Evolutionary conservation across 2,329 filamentous ascomycete species (phyloP).

Genomic region (Penicillium sp.): DNA sequence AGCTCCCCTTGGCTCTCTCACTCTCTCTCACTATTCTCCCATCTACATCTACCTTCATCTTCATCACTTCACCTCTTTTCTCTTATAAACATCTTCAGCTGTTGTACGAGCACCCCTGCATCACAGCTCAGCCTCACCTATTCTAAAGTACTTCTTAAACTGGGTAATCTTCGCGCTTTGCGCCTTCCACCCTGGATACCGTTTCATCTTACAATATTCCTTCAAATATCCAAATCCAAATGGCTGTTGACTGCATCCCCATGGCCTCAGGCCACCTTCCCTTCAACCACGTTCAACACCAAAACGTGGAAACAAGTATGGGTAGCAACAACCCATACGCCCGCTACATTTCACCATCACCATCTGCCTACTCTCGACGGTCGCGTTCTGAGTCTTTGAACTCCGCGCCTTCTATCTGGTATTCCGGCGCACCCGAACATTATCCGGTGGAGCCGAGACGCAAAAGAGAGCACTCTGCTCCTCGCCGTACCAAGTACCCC

Average conservation of each 20-base stretch:
- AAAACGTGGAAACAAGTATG: slow-evolving; percentile 5
- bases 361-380: slow-evolving; percentile 14
- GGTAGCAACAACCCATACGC: slow-evolving; percentile 29
- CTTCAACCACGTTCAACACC: slow-evolving; percentile 11
- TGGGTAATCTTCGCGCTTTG: slow-evolving; percentile 8
- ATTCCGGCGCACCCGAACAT: slow-evolving; percentile 26
- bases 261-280: slow-evolving; percentile 25
- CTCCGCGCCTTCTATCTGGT: slow-evolving; percentile 23
- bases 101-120: slow-evolving; percentile 13
- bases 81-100: neutral
- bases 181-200: neutral
- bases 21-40: neutral
- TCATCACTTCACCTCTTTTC: neutral
- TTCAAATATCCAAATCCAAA: neutral
- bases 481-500: slow-evolving; percentile 16
- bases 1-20: neutral
- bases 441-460: slow-evolving; percentile 25
- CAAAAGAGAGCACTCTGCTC: slow-evolving; percentile 16
- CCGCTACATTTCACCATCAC: slow-evolving; percentile 27
- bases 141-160: slow-evolving; percentile 4
- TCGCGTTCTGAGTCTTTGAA: slow-evolving; percentile 24
- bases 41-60: neutral
- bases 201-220: neutral
- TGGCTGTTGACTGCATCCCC: slow-evolving; percentile 22
- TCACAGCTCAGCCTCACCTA: slow-evolving; percentile 9